These are phyloP conservation scores for Cylindrotheca fusiformis DNA, from an alignment of 108 stramenopile species.

Conservation along the genomic window DNA sequence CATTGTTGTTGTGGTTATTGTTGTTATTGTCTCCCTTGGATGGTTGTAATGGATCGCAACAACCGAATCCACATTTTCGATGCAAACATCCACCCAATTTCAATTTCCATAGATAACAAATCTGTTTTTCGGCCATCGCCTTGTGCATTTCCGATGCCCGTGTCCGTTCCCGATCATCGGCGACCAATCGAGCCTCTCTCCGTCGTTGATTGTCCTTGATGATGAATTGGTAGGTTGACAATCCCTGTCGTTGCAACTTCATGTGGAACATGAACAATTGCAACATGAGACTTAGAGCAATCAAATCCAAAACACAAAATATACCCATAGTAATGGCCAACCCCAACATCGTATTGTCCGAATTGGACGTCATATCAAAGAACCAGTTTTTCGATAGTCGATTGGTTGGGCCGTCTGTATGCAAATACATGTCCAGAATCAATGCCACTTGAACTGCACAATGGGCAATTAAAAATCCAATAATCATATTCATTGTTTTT, in stretches of 20 bases:
- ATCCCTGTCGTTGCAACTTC: slow-evolving; percentile 49
- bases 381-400: slow-evolving; percentile 59
- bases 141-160: slow-evolving; percentile 31
- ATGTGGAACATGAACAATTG: slow-evolving; percentile 84
- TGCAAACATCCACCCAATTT: slow-evolving; percentile 9
- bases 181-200: slow-evolving; percentile 39
- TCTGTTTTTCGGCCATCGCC: slow-evolving; percentile 15
- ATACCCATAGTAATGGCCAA: slow-evolving; percentile 40
- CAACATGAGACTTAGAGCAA: slow-evolving; percentile 42
- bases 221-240: slow-evolving; percentile 92
- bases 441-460: slow-evolving; percentile 27
- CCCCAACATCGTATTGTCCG: slow-evolving; percentile 5
- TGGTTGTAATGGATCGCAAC: slow-evolving; percentile 30
- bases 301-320: slow-evolving; percentile 47
- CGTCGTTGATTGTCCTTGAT: slow-evolving; percentile 52
- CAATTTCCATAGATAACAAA: slow-evolving; percentile 1
- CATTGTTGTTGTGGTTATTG: not conserved
- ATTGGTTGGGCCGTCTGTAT: slow-evolving; percentile 9
- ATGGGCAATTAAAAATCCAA: slow-evolving; percentile 35
- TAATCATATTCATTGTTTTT: slow-evolving; percentile 52
- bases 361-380: slow-evolving; percentile 6
- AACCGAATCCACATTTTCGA: slow-evolving; percentile 10
- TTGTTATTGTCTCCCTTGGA: not conserved
- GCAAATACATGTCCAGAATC: slow-evolving; percentile 36
- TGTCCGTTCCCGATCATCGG: slow-evolving; percentile 36